Conservation (phyloP, 202 grass and related monocot genomes). For the Setaria italica region DNA sequence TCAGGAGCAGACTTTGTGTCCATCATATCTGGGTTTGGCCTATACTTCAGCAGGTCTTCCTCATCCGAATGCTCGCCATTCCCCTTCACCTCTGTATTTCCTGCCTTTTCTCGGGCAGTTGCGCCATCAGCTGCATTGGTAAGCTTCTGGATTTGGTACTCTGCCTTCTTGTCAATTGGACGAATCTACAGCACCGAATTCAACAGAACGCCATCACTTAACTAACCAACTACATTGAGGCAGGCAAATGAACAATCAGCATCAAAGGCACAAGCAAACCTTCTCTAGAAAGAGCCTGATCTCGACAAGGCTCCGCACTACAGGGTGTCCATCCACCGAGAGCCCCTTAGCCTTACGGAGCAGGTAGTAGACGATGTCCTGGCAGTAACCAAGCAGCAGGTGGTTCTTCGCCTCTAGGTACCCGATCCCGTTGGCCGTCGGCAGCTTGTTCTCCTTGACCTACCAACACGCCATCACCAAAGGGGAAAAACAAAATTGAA, state of each 20-base stretch:
- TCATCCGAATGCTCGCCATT: conserved; percentile 50
- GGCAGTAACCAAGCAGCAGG: conserved; percentile 79
- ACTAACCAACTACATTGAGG: neutral
- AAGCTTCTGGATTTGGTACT: conserved; percentile 92
- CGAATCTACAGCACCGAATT: conserved; percentile 50
- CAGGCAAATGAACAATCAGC: conserved; percentile 13
- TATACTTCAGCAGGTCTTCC: conserved; percentile 65
- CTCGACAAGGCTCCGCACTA: conserved; percentile 73
- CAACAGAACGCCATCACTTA: neutral
- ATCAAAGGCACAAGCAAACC: conserved; percentile 41
- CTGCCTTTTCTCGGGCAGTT: conserved; percentile 44
- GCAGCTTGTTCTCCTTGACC: conserved; percentile 70
- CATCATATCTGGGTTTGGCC: conserved; percentile 79
- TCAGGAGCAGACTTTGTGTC: conserved; percentile 39
- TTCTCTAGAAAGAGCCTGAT: conserved; percentile 89
- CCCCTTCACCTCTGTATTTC: conserved; percentile 44
- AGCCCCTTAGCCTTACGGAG: conserved; percentile 88
- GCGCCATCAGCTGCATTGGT: conserved; percentile 61
- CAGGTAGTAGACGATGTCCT: conserved; percentile 65
- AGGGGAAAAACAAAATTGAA: neutral
- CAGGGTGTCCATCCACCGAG: conserved; percentile 66
- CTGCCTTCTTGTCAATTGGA: conserved; percentile 89
- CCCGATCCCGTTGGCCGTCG: conserved; percentile 71
- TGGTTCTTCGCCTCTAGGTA: conserved; percentile 89
- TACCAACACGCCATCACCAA: conserved; percentile 21